A percentile compares a stretch with the other conserved stretches of the same genome.
These are phyloP conservation scores for Penicillium arizonense DNA, from an alignment of 495 filamentous ascomycete genomes.

Conservation along the genomic window DNA sequence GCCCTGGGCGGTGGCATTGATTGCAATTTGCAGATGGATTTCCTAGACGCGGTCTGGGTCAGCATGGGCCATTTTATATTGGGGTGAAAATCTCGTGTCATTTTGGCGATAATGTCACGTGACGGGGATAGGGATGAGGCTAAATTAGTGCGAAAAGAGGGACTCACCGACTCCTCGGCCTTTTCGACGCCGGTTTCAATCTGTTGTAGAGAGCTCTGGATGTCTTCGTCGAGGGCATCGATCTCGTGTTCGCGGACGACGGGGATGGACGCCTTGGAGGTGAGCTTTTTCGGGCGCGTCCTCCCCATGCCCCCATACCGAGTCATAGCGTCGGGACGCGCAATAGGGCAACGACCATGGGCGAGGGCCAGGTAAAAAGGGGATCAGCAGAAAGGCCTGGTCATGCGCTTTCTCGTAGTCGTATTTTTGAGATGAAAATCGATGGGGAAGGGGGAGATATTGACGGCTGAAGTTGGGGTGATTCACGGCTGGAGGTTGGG, in stretches of 20 bases:
- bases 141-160: constrained; percentile 39
- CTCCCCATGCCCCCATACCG: constrained; percentile 56
- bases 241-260: constrained; percentile 88
- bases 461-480: constrained; percentile 52
- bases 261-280: constrained; percentile 78
- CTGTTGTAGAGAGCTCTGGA: constrained; percentile 64
- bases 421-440: constrained; percentile 56
- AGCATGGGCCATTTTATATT: constrained; percentile 8
- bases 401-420: constrained; percentile 55
- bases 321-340: constrained; percentile 65
- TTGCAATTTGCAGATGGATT: constrained; percentile 94
- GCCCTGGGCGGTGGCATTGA: constrained; percentile 72
- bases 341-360: constrained; percentile 45
- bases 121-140: constrained; percentile 43
- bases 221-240: constrained; percentile 70
- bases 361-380: constrained; percentile 39
- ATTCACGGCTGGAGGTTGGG: constrained; percentile 51
- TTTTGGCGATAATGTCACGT: constrained; percentile 51
- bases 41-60: constrained; percentile 59
- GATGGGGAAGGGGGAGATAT: constrained; percentile 52
- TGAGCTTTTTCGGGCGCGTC: constrained; percentile 85
- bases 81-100: constrained; percentile 31
- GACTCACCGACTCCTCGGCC: constrained; percentile 91
- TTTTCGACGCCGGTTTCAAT: constrained; percentile 97
- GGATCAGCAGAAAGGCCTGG: constrained; percentile 41